Percentiles rank a stretch among this genome's conserved stretches.
Evolutionary conservation across 2,329 filamentous ascomycete genomes (phyloP).

Genomic region (Annulohypoxylon truncatum): DNA sequence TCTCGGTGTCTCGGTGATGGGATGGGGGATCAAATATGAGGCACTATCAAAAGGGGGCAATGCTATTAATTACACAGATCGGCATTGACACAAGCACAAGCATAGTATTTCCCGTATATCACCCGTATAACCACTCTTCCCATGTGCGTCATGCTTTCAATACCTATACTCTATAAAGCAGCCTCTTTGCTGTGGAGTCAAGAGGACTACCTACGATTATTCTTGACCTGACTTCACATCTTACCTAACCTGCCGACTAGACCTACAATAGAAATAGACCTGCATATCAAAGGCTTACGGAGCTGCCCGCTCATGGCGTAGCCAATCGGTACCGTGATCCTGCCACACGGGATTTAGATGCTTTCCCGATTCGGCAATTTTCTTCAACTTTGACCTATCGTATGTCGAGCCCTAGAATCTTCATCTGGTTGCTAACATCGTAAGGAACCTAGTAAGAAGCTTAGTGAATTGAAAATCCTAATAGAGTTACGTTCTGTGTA

Average conservation of each 20-base stretch:
- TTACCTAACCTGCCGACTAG: not conserved
- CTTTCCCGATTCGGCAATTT: conserved; percentile 42
- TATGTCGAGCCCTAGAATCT: conserved; percentile 11
- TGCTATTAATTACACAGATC: conserved; percentile 13
- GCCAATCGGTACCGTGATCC: conserved; percentile 9
- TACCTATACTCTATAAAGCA: not conserved
- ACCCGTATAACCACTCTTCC: not conserved
- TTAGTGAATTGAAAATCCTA: not conserved
- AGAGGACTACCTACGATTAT: not conserved
- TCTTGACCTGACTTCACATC: not conserved
- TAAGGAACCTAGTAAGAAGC: not conserved
- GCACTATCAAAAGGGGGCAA: conserved; percentile 17
- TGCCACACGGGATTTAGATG: not conserved
- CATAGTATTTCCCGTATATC: conserved; percentile 7
- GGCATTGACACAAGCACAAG: conserved; percentile 16
- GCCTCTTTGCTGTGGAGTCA: not conserved
- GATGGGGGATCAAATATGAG: conserved; percentile 3
- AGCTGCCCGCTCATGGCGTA: not conserved
- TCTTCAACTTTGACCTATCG: conserved; percentile 29
- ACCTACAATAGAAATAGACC: not conserved
- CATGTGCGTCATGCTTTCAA: not conserved
- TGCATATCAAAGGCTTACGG: not conserved
- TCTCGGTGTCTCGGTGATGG: conserved; percentile 32
- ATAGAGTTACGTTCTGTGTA: not conserved
- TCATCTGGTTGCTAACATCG: not conserved